These are phyloP conservation scores for Daldinia concentrica DNA, from an alignment of 495 filamentous ascomycete species.

Conservation along the genomic window DNA sequence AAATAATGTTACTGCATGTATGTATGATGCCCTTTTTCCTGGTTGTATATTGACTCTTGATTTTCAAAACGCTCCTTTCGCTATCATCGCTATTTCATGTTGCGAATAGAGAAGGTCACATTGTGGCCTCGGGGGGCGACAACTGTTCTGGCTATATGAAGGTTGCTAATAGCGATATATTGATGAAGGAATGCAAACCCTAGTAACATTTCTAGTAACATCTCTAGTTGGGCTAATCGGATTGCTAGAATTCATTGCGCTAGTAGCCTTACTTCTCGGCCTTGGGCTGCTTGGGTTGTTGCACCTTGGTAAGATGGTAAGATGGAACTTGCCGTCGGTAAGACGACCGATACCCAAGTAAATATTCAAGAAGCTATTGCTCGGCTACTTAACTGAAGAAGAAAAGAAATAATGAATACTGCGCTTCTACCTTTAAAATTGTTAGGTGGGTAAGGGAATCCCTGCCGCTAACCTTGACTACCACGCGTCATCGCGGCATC, in stretches of 20 bases:
- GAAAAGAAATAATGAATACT: not conserved
- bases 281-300: not conserved
- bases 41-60: not conserved
- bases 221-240: slow-evolving; percentile 10
- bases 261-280: slow-evolving; percentile 32
- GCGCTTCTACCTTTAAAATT: not conserved
- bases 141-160: not conserved
- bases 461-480: slow-evolving; percentile 26
- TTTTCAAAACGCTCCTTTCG: not conserved
- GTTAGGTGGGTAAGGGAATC: slow-evolving; percentile 24
- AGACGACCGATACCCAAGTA: not conserved
- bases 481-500: slow-evolving; percentile 32
- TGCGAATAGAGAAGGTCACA: slow-evolving; percentile 9
- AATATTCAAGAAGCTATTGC: too few relatives aligned
- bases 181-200: slow-evolving; percentile 2
- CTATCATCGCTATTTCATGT: not conserved
- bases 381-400: not conserved
- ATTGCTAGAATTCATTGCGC: slow-evolving; percentile 16
- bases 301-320: slow-evolving; percentile 1
- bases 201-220: not conserved
- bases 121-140: not conserved
- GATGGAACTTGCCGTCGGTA: slow-evolving; percentile 24
- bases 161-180: not conserved
- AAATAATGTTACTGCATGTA: not conserved
- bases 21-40: not conserved